Evolutionary conservation across 2,329 filamentous ascomycete species (phyloP).

Genomic region (Tetracladium maxilliforme): DNA sequence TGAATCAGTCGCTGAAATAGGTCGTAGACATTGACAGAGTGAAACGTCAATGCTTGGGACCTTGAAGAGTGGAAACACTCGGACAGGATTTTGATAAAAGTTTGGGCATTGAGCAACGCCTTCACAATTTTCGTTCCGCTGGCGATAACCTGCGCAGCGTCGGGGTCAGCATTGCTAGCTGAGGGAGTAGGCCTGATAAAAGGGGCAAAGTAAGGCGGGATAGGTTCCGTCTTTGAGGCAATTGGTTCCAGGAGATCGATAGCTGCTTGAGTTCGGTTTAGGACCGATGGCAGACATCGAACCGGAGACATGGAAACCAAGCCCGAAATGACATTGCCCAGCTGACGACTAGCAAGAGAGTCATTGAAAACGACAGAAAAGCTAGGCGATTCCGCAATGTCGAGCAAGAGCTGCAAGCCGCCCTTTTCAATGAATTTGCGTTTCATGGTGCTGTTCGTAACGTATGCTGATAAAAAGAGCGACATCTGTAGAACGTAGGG

Average conservation of each 20-base stretch:
- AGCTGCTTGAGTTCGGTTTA: slow-evolving; percentile 58
- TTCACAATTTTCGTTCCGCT: slow-evolving; percentile 69
- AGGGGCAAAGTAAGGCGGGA: slow-evolving; percentile 53
- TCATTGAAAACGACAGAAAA: slow-evolving; percentile 62
- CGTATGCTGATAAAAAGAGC: no score
- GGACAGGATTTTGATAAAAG: slow-evolving; percentile 59
- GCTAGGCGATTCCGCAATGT: slow-evolving; percentile 70
- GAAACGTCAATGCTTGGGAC: no score
- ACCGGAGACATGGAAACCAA: slow-evolving; percentile 72
- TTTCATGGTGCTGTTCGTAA: slow-evolving; percentile 61
- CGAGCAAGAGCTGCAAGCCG: slow-evolving; percentile 70
- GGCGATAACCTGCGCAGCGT: slow-evolving; percentile 23
- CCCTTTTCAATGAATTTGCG: slow-evolving; percentile 61
- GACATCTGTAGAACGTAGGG: no score
- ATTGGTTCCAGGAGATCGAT: slow-evolving; percentile 56
- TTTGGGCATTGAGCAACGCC: slow-evolving; percentile 62
- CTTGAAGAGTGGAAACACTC: slow-evolving; percentile 52
- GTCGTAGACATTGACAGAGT: slow-evolving; percentile 74
- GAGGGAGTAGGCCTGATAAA: slow-evolving; percentile 35
- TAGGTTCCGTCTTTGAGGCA: slow-evolving; percentile 31
- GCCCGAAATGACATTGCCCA: slow-evolving; percentile 61
- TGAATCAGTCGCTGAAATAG: slow-evolving; percentile 63
- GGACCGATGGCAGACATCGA: slow-evolving; percentile 65
- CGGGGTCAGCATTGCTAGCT: slow-evolving; percentile 17
- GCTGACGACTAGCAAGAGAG: slow-evolving; percentile 48